phyloP scores from a whole-genome alignment of 2,329 filamentous ascomycete species.

The Gnomoniopsis smithogilvyi region DNA sequence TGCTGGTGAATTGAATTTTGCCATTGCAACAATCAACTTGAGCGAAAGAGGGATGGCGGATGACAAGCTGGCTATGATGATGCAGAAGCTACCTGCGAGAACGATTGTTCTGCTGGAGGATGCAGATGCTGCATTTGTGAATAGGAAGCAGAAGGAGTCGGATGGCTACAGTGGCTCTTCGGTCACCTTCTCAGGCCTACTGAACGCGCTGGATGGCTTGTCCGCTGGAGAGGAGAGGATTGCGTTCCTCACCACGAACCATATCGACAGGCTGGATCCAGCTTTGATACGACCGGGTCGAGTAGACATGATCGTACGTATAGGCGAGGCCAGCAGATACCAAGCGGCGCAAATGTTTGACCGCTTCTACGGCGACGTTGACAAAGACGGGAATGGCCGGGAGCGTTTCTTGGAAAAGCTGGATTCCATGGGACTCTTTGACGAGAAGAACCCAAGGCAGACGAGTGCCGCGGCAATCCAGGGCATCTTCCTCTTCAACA shows the following conservation, averaged over 20 bases:
- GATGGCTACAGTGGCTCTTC: constrained; percentile 86
- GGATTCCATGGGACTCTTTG: constrained; percentile 67
- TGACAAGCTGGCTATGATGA: constrained; percentile 78
- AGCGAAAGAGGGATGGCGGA: constrained; percentile 89
- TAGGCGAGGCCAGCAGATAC: constrained; percentile 82
- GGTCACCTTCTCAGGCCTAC: constrained; percentile 88
- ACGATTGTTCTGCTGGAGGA: constrained; percentile 85
- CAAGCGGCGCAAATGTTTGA: constrained; percentile 90
- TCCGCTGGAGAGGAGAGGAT: constrained; percentile 92
- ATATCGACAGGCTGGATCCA: constrained; percentile 83
- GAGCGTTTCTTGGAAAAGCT: constrained; percentile 69
- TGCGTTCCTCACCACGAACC: constrained; percentile 91
- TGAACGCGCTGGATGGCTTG: constrained; percentile 87
- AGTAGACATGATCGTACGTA: constrained; percentile 87
- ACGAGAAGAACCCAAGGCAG: constrained; percentile 46
- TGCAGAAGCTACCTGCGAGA: constrained; percentile 79
- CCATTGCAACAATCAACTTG: constrained; percentile 88
- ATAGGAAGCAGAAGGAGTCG: constrained; percentile 69
- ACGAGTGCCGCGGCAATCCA: constrained; percentile 92
- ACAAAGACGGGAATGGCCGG: constrained; percentile 59
- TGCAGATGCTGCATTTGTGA: constrained; percentile 85
- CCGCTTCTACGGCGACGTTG: constrained; percentile 86
- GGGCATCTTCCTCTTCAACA: constrained; percentile 93
- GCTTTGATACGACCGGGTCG: constrained; percentile 87
- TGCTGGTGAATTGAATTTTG: constrained; percentile 88